Base-by-base conservation (phyloP, 495 filamentous ascomycete species). In the Coniosporium apollinis region DNA sequence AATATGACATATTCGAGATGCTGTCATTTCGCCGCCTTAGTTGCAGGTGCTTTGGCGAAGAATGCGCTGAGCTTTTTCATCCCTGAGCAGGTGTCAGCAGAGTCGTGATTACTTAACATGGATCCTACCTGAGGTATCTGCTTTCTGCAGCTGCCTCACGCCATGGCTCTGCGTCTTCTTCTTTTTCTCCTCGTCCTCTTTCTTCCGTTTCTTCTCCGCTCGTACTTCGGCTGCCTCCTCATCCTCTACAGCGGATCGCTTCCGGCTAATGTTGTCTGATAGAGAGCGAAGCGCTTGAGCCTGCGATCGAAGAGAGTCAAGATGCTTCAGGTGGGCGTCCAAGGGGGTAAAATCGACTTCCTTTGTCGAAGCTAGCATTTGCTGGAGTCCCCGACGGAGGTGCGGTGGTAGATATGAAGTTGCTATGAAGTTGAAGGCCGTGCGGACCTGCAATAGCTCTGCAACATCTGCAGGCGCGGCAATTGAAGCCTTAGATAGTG, bases 21-120 rank as follows among this genome's bases (percentile, higher is more conserved):
- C n/a, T n/a, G n/a, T n/a, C n/a, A n/a, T n/a, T n/a, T n/a, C n/a
- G n/a, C n/a, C n/a, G n/a, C n/a, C 37, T 42, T 42, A 19, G 28
- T 26, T 16, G 42, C 29, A 33, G 41, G 44, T 40, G 71, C 75
- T 61, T 86, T 94, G 24, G 66, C 69, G 54, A 97, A 97, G 54
- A 96, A 97, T 41, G 76, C 70, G 45, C 83, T 94, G 74, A 97
- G 70, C 65, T 94, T 96, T 66, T 80, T 83, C 89, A 99, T 99
- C 18, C 89, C 91, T 11, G n/a, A n/a, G n/a, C n/a, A n/a, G n/a
- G n/a, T n/a, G n/a, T n/a, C n/a, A n/a, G n/a, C n/a, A n/a, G n/a
- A n/a, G n/a, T n/a, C n/a, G n/a, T n/a, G n/a, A n/a, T n/a, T n/a
- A n/a, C n/a, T n/a, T n/a, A n/a, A n/a, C n/a, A n/a, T n/a, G n/a